Percentiles rank a stretch among this genome's conserved stretches.
Conservation (phyloP, 805 yeast species). For the Komagataella pseudopastoris region DNA sequence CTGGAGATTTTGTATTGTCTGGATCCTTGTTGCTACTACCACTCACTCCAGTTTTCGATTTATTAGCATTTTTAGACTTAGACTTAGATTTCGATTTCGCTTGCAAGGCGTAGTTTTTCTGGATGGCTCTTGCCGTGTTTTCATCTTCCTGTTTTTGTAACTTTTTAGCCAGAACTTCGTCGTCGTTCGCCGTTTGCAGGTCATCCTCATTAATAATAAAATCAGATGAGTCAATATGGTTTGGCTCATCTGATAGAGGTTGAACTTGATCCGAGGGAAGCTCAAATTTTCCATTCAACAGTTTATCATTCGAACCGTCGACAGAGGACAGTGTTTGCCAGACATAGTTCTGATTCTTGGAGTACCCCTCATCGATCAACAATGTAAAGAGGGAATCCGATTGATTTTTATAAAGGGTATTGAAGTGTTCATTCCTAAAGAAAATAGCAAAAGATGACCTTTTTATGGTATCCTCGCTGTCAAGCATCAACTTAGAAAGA, state of each 20-base stretch:
- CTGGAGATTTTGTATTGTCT: not conserved
- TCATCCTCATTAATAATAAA: conserved; percentile 8
- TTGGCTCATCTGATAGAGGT: not conserved
- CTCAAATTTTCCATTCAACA: conserved; percentile 52
- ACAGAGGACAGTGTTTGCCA: conserved; percentile 72
- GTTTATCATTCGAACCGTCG: conserved; percentile 56
- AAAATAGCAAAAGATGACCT: conserved; percentile 52
- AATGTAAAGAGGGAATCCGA: conserved; percentile 39
- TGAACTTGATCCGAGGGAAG: conserved; percentile 15
- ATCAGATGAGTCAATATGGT: conserved; percentile 6
- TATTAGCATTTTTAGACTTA: conserved; percentile 14
- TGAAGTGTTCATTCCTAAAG: conserved; percentile 85
- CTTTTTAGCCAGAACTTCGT: conserved; percentile 14
- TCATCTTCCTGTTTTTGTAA: conserved; percentile 21
- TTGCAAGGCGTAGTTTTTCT: conserved; percentile 8
- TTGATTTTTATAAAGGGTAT: conserved; percentile 44
- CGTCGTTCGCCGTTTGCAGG: conserved; percentile 16
- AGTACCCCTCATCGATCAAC: conserved; percentile 64
- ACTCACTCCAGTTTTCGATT: not conserved
- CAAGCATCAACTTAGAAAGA: conserved; percentile 24
- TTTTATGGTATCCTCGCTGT: conserved; percentile 18
- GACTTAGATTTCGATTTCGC: conserved; percentile 12
- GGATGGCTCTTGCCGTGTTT: conserved; percentile 13
- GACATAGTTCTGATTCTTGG: conserved; percentile 33
- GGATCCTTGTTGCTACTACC: not conserved